Conservation (phyloP, 2,329 filamentous ascomycete genomes). For the Sarocladium oryzae region DNA sequence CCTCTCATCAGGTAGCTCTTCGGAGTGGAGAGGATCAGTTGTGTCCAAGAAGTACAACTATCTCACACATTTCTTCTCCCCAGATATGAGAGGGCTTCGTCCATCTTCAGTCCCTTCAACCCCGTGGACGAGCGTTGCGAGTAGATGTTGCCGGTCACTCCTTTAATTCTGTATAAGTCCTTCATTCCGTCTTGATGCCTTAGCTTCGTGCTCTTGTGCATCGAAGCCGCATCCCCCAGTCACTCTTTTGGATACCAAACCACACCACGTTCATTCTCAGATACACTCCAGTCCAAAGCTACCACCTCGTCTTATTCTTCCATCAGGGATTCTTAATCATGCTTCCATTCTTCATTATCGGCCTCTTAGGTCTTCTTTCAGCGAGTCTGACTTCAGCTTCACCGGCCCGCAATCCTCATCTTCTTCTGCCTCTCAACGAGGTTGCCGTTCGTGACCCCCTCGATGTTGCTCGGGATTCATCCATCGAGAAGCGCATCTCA, state of each 20-base stretch:
- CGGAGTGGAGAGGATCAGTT: neutral
- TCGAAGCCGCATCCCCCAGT: neutral
- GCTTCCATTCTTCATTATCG: neutral
- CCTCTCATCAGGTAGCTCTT: neutral
- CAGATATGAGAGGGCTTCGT: neutral
- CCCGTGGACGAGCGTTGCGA: neutral
- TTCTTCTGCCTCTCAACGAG: slow-evolving; percentile 1
- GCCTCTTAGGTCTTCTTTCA: neutral
- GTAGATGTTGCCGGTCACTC: slow-evolving; percentile 1
- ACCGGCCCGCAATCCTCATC: neutral
- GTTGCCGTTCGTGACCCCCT: neutral
- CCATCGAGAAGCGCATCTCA: slow-evolving; percentile 16
- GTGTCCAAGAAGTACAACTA: neutral
- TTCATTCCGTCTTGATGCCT: neutral
- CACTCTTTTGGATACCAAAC: neutral
- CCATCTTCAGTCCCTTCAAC: neutral
- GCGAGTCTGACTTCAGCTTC: neutral
- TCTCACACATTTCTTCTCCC: neutral
- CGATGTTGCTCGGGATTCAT: slow-evolving; percentile 11
- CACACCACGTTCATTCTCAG: neutral
- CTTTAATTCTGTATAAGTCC: too few species aligned
- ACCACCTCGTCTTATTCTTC: neutral
- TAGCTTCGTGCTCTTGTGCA: neutral
- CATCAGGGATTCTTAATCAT: neutral
- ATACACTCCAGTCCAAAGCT: neutral